A percentile compares a stretch with the other conserved stretches of the same genome.
Evolutionary conservation across 2,329 filamentous ascomycete genomes (phyloP).

Genomic region (Xylariaceae sp.): DNA sequence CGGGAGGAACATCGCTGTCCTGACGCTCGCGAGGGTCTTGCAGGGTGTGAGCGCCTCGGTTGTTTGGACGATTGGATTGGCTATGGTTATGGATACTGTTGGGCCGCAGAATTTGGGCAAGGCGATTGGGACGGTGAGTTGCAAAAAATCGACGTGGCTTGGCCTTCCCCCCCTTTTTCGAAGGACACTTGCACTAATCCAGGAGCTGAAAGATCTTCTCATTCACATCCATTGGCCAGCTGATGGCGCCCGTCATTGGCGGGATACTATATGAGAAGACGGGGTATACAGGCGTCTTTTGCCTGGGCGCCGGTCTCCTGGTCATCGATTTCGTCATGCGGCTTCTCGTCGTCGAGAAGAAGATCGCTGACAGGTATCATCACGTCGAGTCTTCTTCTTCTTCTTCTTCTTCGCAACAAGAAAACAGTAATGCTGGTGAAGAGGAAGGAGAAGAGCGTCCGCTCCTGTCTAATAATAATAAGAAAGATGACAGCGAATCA

Average conservation of each 20-base stretch:
- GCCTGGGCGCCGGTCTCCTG: conserved; percentile 48
- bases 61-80: conserved; percentile 50
- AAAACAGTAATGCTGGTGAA: conserved; percentile 16
- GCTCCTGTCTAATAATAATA: conserved; percentile 37
- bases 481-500: conserved; percentile 24
- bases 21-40: conserved; percentile 48
- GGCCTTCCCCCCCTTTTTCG: no score
- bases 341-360: conserved; percentile 57
- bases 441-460: conserved; percentile 34
- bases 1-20: conserved; percentile 41
- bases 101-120: conserved; percentile 50
- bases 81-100: conserved; percentile 56
- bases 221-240: conserved; percentile 51
- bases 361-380: conserved; percentile 45
- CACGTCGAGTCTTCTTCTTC: conserved; percentile 1
- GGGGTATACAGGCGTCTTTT: conserved; percentile 55
- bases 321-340: conserved; percentile 55
- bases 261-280: conserved; percentile 55
- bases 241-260: conserved; percentile 53
- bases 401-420: no score
- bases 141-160: no score
- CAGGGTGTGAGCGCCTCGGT: conserved; percentile 54
- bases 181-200: no score
- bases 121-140: conserved; percentile 48
- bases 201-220: conserved; percentile 55